A percentile compares a stretch with the other conserved stretches of the same genome.
Evolutionary conservation across 495 filamentous ascomycete genomes (phyloP).

Genomic region (Eremomyces bilateralis): DNA sequence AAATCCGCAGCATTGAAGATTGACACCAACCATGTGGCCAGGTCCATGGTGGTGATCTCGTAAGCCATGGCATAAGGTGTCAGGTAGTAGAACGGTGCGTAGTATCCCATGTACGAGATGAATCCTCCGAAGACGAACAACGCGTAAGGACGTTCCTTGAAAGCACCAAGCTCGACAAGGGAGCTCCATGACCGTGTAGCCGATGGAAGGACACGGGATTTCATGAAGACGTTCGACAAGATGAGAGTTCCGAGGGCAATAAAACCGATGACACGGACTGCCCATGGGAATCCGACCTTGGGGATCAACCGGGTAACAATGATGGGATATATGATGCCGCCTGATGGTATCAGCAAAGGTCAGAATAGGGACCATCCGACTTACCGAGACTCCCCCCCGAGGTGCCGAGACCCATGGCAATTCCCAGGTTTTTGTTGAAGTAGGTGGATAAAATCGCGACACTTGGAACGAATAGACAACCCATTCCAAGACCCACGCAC

Average conservation of each 20-base stretch:
- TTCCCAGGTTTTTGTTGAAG: constrained; percentile 29
- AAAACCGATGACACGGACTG: constrained; percentile 38
- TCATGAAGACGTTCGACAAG: constrained; percentile 21
- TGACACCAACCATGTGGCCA: constrained; percentile 33
- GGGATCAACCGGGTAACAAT: constrained; percentile 37
- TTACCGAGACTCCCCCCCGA: constrained; percentile 33
- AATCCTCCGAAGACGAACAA: constrained; percentile 21
- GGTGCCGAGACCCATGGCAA: constrained; percentile 36
- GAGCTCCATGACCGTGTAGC: constrained; percentile 12
- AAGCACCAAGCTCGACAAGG: constrained; percentile 17
- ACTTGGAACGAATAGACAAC: constrained; percentile 30
- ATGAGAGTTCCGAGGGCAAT: constrained; percentile 24
- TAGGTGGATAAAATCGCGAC: constrained; percentile 38
- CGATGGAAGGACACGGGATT: constrained; percentile 17
- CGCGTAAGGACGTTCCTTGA: constrained; percentile 16
- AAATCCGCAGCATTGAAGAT: background rate
- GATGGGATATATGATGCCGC: constrained; percentile 48
- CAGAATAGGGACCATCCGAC: constrained; percentile 4
- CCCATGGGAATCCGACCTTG: constrained; percentile 42
- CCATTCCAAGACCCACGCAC: constrained; percentile 21
- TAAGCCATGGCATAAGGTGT: constrained; percentile 34
- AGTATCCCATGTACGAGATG: constrained; percentile 43
- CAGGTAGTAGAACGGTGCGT: constrained; percentile 52
- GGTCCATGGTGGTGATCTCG: constrained; percentile 25
- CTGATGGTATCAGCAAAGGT: constrained; percentile 5